Percentiles rank a stretch among this genome's conserved stretches.
Conservation (phyloP, 768 basidiomycete genomes). For the Leccinellum albellum region DNA sequence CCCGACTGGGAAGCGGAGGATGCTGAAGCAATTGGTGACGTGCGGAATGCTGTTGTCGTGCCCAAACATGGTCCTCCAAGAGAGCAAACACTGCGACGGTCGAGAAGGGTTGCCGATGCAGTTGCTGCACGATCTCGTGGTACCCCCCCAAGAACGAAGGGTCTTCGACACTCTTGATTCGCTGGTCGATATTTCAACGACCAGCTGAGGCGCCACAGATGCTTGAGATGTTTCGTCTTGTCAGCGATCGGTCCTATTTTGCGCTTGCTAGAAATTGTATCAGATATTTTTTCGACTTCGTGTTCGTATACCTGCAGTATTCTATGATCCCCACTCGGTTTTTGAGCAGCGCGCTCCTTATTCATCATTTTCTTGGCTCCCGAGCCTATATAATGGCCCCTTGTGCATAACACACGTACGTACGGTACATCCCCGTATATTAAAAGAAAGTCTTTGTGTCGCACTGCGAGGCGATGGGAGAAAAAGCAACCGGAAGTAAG, state of each 20-base stretch:
- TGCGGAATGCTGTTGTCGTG: conserved; percentile 6
- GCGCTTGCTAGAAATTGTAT: conserved; percentile 26
- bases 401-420: conserved; percentile 5
- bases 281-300: conserved; percentile 11
- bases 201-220: not conserved
- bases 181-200: not conserved
- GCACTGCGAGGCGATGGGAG: not conserved
- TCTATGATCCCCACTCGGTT: conserved; percentile 25
- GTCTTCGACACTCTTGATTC: conserved; percentile 26
- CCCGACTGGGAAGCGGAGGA: conserved; percentile 51
- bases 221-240: not conserved
- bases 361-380: conserved; percentile 10
- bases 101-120: conserved; percentile 65
- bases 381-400: conserved; percentile 19
- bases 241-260: conserved; percentile 10
- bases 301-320: conserved; percentile 25
- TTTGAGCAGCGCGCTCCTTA: conserved; percentile 12
- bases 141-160: conserved; percentile 30
- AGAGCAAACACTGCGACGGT: conserved; percentile 37
- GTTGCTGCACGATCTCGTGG: conserved; percentile 47
- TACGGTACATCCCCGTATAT: conserved; percentile 15
- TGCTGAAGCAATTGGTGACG: conserved; percentile 4
- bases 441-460: not conserved
- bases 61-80: not conserved
- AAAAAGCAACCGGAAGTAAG: not conserved